Evolutionary conservation across 2,329 filamentous ascomycete species (phyloP), one percentile per base, ranked within the genome.

Genomic region (Aspergillus brasiliensis): DNA sequence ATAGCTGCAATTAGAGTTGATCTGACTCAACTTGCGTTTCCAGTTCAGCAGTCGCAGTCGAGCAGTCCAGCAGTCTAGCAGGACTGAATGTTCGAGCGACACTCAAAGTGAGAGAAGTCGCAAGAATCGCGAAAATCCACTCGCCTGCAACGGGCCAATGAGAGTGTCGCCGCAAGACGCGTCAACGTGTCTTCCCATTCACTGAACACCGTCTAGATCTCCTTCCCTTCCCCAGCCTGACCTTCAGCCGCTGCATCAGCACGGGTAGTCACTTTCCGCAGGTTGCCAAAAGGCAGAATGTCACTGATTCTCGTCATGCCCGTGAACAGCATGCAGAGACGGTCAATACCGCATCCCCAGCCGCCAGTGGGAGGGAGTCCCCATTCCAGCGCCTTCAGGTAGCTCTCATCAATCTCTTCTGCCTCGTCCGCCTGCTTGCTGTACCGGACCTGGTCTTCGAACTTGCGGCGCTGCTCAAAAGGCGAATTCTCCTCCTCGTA

Each of bases 401-500:
- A 99, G 69, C 86, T 90, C 78, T 96, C 90, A 70, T 97, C 92
- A 74, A 83, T 69, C 68, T 83, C 68, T 61, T 79, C 67, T 62
- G 78, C 76, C 49, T 84, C 81, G 37, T 78, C 80, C 15, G 80
- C 81, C 1, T 81, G 80, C 1, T 76, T 79, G 58, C 78, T 78
- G 63, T 75, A 82, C 17, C 69, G 70, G 2, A 82, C 71, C 69
- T 88, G 86, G 63, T 84, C 83, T 49, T 87, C 77, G 65, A 99
- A 92, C 76, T 99, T 99, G 57, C 85, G 82, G 48, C 91, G 84
- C 78, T 99, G 95, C 69, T 89, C 90, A 56, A 90, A 88, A 0
- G 95, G 95, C 54, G 91, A 91, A 75, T 99, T 99, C 75, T 99
- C 95, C 77, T 99, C 95, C 75, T 99, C 95, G 75, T 99, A 99